These are phyloP conservation scores for Lentinula detonsa DNA, from an alignment of 768 basidiomycete genomes.

Conservation along the genomic window DNA sequence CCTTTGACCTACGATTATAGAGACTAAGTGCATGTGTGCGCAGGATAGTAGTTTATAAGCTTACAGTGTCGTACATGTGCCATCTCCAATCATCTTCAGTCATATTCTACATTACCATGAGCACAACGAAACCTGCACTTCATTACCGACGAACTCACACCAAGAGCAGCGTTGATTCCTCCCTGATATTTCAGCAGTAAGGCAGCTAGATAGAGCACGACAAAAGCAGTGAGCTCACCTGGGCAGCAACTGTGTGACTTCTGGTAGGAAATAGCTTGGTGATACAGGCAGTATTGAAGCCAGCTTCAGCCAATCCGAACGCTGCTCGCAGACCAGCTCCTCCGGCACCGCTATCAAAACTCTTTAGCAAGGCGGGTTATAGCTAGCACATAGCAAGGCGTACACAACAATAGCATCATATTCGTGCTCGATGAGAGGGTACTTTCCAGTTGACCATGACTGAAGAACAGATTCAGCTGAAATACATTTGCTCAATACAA, in stretches of 20 bases:
- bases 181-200: slow-evolving; percentile 44
- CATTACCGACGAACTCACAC: slow-evolving; percentile 43
- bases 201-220: slow-evolving; percentile 4
- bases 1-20: slow-evolving; percentile 80
- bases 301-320: slow-evolving; percentile 96
- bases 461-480: slow-evolving; percentile 21
- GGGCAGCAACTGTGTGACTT: slow-evolving; percentile 98
- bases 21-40: slow-evolving; percentile 9
- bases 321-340: slow-evolving; percentile 98
- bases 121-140: slow-evolving; percentile 1
- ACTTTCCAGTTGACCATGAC: slow-evolving; percentile 82
- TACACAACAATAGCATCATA: slow-evolving; percentile 99
- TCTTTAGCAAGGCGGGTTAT: slow-evolving; percentile 6
- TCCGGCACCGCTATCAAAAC: slow-evolving; percentile 74
- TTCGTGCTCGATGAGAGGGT: slow-evolving; percentile 97
- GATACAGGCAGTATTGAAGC: slow-evolving; percentile 98
- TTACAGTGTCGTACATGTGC: slow-evolving; percentile 96
- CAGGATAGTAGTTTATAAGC: slow-evolving; percentile 18
- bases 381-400: not conserved
- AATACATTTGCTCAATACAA: slow-evolving; percentile 7
- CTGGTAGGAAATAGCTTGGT: slow-evolving; percentile 98
- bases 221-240: slow-evolving; percentile 40
- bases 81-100: slow-evolving; percentile 99
- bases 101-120: slow-evolving; percentile 68
- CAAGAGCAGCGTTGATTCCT: slow-evolving; percentile 96